Evolutionary conservation across 441 rosid genomes (phyloP), one percentile per base, ranked within the genome.

Genomic region (Breynia disticha): DNA sequence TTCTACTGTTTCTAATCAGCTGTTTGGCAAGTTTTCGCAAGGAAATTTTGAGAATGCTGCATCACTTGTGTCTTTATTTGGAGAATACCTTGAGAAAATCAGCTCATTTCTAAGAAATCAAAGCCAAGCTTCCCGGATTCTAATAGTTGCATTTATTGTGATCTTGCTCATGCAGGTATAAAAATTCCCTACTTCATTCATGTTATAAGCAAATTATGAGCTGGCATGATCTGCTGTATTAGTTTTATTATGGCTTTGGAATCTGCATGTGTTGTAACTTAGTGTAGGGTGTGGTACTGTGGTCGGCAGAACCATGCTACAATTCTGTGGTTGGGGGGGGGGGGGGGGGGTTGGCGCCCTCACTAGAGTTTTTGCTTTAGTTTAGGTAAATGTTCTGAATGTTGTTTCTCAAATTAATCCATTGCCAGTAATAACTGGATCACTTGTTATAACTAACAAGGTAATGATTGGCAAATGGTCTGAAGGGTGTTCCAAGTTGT

Each of bases 131-230:
- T 72, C 82, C 45, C 79, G 77, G 42, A 70, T 87, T 49, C 55
- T 84, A 55, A 72, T 69, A 28, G 63, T 81, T 53, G 90, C 86
- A n/a, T 86, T 89, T 66, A 72, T 67, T 1, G 86, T 86, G 74
- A 80, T 89, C 65, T 62, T 89, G 72, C 78, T 84, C 69, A 81
- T 93, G 96, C 97, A 93, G 95, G 95, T 93, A 76, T 22, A 52
- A 19, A 24, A 48, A 52, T 38, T 41, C 16, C 24, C 20, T 16
- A 11, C 17, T 41, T 41, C 13, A 1, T 41, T 41, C 13, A 41
- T 41, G 10, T 11, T 15, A 41, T 9, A 9, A 41, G 3, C 15
- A 41, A 28, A 28, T 5, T 39, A 4, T 11, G 3, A 9, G 54
- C 16, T 19, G 44, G 44, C 44, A 41, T 41, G 44, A 41, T 41